phyloP scores from a whole-genome alignment of 805 yeast genomes.

The Komagataella kurtzmanii region DNA sequence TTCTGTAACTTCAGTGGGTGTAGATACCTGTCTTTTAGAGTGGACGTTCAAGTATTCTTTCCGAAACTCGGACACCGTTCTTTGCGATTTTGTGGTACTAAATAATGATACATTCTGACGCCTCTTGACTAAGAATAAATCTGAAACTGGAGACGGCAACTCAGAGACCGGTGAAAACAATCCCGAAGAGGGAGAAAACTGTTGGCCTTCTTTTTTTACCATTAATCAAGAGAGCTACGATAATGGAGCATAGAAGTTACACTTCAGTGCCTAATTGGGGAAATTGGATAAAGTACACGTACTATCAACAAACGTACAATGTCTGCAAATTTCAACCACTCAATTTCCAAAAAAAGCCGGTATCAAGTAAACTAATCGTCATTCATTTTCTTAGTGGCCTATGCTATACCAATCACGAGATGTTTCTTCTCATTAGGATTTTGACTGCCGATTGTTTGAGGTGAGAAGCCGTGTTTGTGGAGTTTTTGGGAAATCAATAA shows the following conservation, averaged over 20 bases:
- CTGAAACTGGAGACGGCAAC: not conserved
- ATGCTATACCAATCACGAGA: too few species aligned
- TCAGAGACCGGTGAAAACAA: not conserved
- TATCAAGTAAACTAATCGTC: too few species aligned
- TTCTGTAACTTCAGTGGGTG: not conserved
- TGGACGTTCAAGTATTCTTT: not conserved
- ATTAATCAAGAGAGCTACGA: not conserved
- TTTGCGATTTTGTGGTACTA: not conserved
- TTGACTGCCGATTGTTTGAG: not conserved
- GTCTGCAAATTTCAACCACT: constrained; percentile 45
- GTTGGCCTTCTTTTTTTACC: not conserved
- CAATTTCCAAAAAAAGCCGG: not conserved
- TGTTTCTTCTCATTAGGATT: too few species aligned
- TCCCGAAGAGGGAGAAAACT: not conserved
- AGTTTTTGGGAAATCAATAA: not conserved
- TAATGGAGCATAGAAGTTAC: not conserved
- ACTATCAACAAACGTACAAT: constrained; percentile 44
- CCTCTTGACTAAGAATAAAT: not conserved
- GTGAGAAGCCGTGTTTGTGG: not conserved
- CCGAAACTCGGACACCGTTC: constrained; percentile 7
- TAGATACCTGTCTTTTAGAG: not conserved
- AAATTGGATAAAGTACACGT: constrained; percentile 27
- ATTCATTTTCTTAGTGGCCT: too few species aligned
- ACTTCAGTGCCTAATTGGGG: not conserved
- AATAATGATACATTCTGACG: not conserved